Evolutionary conservation across 305 asterid species (phyloP), one percentile per base, ranked within the genome.

Genomic region (Solanum chacoense): DNA sequence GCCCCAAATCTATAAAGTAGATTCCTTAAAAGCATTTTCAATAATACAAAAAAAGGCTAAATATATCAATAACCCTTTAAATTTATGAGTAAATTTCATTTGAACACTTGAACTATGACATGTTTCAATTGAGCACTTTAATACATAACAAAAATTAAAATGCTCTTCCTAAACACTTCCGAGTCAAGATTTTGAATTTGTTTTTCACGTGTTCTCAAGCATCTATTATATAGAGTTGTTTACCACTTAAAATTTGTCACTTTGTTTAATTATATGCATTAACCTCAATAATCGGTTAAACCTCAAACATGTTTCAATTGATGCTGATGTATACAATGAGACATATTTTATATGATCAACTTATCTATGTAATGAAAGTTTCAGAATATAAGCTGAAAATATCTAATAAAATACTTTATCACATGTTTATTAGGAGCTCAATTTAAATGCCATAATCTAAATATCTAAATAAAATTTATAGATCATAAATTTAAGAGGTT

Each of bases 61-160:
- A 24, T 24, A 67, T 5, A 67, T 67, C 28, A 13, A 65, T n/a
- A n/a, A 24, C 31, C 29, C 13, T 4, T n/a, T 67, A n/a, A n/a
- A 65, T 11, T n/a, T n/a, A 24, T 65, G 11, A 11, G 3, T 24
- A 67, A 13, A 71, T 28, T 26, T 71, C 2, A 71, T 71, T 71
- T 71, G 3, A 8, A 12, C 11, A 28, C 1, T 71, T 2, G 1
- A 72, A 29, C 6, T 29, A 13, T 0, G 6, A 7, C 4, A 0
- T 72, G 1, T 72, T 72, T 7, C 6, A 14, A 29, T 72, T 72
- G n/a, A 29, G 11, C n/a, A 1, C 2, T 4, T 29, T 4, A 69
- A 69, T 12, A 11, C 20, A 26, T 11, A 11, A 11, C 24, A 63
- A 63, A 8, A 22, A 3, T 22, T 26, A 11, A 69, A 26, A 28